A percentile compares a stretch with the other conserved stretches of the same genome.
These are phyloP conservation scores for Corchorus olitorius DNA, from an alignment of 345 rosid species.

Conservation along the genomic window DNA sequence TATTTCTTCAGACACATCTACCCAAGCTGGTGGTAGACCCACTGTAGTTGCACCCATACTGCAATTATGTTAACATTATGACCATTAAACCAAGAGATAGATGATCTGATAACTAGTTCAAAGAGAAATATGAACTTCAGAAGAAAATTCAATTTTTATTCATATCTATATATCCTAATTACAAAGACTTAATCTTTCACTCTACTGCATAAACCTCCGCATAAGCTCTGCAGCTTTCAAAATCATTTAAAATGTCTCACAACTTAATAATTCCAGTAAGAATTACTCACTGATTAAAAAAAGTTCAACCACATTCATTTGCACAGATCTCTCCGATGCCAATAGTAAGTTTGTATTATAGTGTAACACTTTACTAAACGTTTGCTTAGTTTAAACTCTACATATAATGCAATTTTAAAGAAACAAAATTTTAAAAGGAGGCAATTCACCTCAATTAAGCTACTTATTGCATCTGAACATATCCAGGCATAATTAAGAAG, in stretches of 20 bases:
- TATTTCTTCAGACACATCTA: slow-evolving; percentile 93
- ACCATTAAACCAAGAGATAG: slow-evolving; percentile 4
- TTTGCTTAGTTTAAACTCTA: neutral
- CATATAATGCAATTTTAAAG: neutral
- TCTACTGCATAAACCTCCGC: neutral
- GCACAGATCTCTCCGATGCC: neutral
- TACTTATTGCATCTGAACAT: slow-evolving; percentile 9
- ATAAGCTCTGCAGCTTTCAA: neutral
- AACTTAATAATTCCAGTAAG: neutral
- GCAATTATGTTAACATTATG: slow-evolving; percentile 35
- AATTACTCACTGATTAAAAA: neutral
- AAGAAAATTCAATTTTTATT: neutral
- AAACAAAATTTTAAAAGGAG: neutral
- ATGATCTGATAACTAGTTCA: neutral
- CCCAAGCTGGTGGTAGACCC: slow-evolving; percentile 96
- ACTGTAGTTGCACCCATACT: slow-evolving; percentile 75
- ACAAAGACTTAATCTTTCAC: neutral
- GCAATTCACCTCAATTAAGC: slow-evolving; percentile 22
- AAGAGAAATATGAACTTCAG: neutral
- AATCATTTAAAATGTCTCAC: slow-evolving; percentile 5
- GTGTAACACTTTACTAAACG: neutral
- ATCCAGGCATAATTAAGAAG: neutral
- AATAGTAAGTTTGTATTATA: neutral
- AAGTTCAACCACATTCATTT: neutral
- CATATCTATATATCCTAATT: neutral